Percentiles rank a stretch among this genome's conserved stretches.
Evolutionary conservation across 371 early-diverging fungal genomes (phyloP).

Genomic region (Mucor racemosus): DNA sequence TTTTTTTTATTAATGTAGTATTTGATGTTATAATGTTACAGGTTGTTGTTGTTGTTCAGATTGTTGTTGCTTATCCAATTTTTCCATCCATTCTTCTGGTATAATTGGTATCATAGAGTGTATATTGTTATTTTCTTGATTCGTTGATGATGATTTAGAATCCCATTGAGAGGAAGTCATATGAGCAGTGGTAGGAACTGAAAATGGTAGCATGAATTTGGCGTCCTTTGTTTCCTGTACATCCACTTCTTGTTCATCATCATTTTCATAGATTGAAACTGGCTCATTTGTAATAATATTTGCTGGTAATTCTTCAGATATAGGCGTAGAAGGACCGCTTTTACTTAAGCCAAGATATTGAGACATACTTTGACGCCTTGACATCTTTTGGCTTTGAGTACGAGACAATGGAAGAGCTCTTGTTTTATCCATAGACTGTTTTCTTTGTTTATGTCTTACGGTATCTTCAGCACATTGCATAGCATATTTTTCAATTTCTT

Average conservation of each 20-base stretch:
- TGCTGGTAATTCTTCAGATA: constrained; percentile 13
- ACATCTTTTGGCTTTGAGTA: constrained; percentile 13
- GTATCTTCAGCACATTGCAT: constrained; percentile 68
- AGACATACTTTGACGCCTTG: constrained; percentile 39
- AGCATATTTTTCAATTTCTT: constrained; percentile 76
- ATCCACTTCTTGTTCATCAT: constrained; percentile 45
- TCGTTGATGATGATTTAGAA: neutral
- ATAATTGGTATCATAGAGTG: constrained; percentile 35
- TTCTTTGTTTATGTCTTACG: constrained; percentile 47
- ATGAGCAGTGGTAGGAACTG: constrained; percentile 52
- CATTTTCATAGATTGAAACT: constrained; percentile 23
- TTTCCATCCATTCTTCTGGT: constrained; percentile 49
- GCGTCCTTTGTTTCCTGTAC: constrained; percentile 55
- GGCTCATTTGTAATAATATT: neutral
- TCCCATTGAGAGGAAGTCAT: constrained; percentile 24
- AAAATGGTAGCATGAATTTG: constrained; percentile 59
- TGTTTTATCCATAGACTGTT: constrained; percentile 9
- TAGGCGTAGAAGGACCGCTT: constrained; percentile 26
- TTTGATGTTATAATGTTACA: neutral
- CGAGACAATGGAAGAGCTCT: neutral
- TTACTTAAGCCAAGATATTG: constrained; percentile 33
- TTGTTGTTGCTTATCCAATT: constrained; percentile 30
- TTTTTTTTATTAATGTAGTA: too few relatives aligned
- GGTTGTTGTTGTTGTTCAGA: constrained; percentile 3
- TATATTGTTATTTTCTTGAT: constrained; percentile 17